A percentile compares a stretch with the other conserved stretches of the same genome.
phyloP scores from a whole-genome alignment of 2,329 filamentous ascomycete species.

The Colletotrichum somersetense region DNA sequence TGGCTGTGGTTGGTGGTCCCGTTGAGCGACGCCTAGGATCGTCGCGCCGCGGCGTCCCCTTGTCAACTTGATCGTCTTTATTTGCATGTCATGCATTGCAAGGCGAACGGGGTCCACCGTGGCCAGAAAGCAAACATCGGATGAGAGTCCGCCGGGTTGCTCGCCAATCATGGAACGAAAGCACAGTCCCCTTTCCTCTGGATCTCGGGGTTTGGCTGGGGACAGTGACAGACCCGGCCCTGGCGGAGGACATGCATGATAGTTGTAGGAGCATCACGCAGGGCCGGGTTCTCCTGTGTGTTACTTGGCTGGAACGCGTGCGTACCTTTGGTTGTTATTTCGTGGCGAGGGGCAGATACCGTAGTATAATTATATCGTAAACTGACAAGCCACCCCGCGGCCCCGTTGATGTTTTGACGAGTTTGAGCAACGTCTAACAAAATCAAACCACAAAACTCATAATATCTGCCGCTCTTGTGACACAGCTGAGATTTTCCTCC shows the following conservation, averaged over 20 bases:
- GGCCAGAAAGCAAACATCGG: slow-evolving; percentile 26
- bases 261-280: slow-evolving; percentile 29
- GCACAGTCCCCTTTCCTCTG: slow-evolving; percentile 20
- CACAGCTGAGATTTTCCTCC: background rate
- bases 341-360: background rate
- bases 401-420: slow-evolving; percentile 5
- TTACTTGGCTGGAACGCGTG: slow-evolving; percentile 23
- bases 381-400: slow-evolving; percentile 25
- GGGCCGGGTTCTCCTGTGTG: slow-evolving; percentile 24
- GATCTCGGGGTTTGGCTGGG: slow-evolving; percentile 25
- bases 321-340: slow-evolving; percentile 11
- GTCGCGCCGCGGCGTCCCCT: slow-evolving; percentile 1
- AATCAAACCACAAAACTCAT: slow-evolving; percentile 20
- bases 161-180: slow-evolving; percentile 36
- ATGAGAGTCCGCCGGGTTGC: slow-evolving; percentile 21
- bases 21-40: background rate
- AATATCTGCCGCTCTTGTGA: slow-evolving; percentile 5
- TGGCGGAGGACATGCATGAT: slow-evolving; percentile 32
- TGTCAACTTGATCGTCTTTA: slow-evolving; percentile 15
- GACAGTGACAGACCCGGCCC: slow-evolving; percentile 9
- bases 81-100: slow-evolving; percentile 34
- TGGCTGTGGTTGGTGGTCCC: background rate
- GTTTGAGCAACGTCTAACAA: slow-evolving; percentile 14
- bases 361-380: slow-evolving; percentile 36
- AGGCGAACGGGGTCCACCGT: slow-evolving; percentile 26